phyloP scores from a whole-genome alignment of 1,284 basidiomycete species.

The Sphaerobolus stellatus region DNA sequence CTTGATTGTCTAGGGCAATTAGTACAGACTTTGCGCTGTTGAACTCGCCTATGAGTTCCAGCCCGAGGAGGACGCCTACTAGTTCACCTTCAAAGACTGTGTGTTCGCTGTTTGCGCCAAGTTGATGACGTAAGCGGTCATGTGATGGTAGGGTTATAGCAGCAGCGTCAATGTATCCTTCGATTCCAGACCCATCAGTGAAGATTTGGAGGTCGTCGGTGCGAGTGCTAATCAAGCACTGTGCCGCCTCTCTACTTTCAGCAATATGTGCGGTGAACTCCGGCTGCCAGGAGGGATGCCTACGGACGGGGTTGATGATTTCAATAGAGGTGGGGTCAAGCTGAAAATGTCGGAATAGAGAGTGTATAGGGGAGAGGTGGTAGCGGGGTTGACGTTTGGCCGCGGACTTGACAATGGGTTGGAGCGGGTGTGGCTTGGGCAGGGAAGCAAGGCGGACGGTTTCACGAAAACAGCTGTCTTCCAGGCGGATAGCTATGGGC shows the following conservation, averaged over 20 bases:
- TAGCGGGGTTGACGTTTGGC: neutral
- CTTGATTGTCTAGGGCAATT: neutral
- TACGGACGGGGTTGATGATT: neutral
- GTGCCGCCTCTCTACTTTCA: neutral
- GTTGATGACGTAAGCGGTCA: no score
- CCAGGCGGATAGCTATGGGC: constrained; percentile 29
- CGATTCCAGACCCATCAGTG: neutral
- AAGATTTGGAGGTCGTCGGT: neutral
- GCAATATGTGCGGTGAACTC: neutral
- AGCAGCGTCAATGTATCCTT: neutral
- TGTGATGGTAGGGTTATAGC: no score
- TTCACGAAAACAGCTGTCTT: constrained; percentile 22
- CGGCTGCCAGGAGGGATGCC: neutral
- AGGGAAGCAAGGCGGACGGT: neutral
- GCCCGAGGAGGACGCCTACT: neutral
- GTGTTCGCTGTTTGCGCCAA: neutral
- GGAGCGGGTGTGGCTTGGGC: neutral
- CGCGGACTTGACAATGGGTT: neutral
- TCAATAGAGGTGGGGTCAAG: neutral
- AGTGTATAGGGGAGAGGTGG: neutral
- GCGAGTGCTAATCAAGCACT: neutral
- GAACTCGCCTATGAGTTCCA: neutral
- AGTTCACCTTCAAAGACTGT: neutral
- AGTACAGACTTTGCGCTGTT: neutral
- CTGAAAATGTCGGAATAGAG: neutral